Percentiles rank a stretch among this genome's conserved stretches.
phyloP scores from a whole-genome alignment of 2,329 filamentous ascomycete genomes.

The Xylariaceae sp. region DNA sequence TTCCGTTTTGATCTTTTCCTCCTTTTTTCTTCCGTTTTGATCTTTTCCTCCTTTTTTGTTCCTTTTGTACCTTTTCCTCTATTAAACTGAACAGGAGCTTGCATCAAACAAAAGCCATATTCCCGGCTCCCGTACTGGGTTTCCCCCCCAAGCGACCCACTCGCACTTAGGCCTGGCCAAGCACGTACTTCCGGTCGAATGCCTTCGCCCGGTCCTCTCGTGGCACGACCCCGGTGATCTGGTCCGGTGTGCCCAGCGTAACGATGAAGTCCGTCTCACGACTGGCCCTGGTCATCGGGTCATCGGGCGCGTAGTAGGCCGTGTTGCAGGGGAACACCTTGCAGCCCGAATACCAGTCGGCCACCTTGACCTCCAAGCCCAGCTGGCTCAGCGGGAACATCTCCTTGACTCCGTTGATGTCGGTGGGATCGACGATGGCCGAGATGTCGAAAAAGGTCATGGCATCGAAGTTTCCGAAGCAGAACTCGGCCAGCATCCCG shows the following conservation, averaged over 20 bases:
- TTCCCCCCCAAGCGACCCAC: too few species aligned
- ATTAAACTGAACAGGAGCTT: too few species aligned
- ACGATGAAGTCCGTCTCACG: background rate
- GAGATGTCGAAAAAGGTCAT: conserved; percentile 41
- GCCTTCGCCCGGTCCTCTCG: too few species aligned
- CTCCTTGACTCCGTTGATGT: conserved; percentile 18
- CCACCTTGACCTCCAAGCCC: background rate
- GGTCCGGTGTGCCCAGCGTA: background rate
- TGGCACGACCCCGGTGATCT: too few species aligned
- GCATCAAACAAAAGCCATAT: too few species aligned
- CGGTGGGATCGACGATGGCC: conserved; percentile 38
- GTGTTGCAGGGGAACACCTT: background rate
- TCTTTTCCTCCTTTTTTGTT: too few species aligned
- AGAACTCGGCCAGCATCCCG: conserved; percentile 3
- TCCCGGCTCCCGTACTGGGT: too few species aligned
- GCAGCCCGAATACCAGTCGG: background rate
- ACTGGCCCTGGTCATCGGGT: background rate
- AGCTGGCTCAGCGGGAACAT: background rate
- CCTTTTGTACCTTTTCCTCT: too few species aligned
- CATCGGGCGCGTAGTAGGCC: background rate
- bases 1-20: too few species aligned
- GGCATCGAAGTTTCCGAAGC: background rate
- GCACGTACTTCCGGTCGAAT: too few species aligned
- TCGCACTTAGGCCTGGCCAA: too few species aligned
- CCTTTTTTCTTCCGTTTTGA: too few species aligned